These are phyloP conservation scores for barrel medic (Medicago truncatula) DNA, from an alignment of 306 rosid species.

Conservation along the genomic window DNA sequence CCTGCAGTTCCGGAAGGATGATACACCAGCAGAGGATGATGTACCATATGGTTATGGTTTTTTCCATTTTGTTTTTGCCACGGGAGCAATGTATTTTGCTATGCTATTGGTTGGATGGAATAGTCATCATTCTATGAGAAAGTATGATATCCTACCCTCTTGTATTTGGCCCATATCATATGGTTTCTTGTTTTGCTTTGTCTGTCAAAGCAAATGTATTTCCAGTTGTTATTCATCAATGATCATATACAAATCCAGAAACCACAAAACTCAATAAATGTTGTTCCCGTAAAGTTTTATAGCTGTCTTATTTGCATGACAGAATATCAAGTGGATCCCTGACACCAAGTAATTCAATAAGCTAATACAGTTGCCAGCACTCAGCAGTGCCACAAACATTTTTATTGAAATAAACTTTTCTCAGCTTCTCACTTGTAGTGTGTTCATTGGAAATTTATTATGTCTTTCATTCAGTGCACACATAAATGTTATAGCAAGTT, in stretches of 20 bases:
- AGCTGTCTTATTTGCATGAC: conserved; percentile 1
- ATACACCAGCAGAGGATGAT: conserved; percentile 70
- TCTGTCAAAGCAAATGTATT: conserved; percentile 30
- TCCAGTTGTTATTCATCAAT: not conserved
- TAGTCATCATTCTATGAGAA: conserved; percentile 76
- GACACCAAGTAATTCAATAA: not conserved
- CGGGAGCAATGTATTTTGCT: conserved; percentile 98
- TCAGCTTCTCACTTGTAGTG: conserved; percentile 13
- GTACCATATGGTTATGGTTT: conserved; percentile 98
- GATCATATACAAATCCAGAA: conserved; percentile 8
- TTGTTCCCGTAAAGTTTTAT: conserved; percentile 21
- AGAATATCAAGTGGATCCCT: not conserved
- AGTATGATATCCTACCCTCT: conserved; percentile 51
- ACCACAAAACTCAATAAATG: conserved; percentile 12
- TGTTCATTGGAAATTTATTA: conserved; percentile 8
- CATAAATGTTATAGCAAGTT: conserved; percentile 19
- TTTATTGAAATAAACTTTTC: not conserved
- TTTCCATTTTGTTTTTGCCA: conserved; percentile 97
- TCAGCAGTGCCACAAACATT: conserved; percentile 16
- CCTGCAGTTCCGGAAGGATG: conserved; percentile 78
- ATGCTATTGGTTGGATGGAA: conserved; percentile 98
- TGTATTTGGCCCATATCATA: conserved; percentile 23
- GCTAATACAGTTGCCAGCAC: conserved; percentile 13
- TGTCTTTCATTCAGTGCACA: conserved; percentile 3
- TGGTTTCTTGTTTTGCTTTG: conserved; percentile 20